phyloP scores from a whole-genome alignment of 805 yeast species.

The Suhomyces vadensis region DNA sequence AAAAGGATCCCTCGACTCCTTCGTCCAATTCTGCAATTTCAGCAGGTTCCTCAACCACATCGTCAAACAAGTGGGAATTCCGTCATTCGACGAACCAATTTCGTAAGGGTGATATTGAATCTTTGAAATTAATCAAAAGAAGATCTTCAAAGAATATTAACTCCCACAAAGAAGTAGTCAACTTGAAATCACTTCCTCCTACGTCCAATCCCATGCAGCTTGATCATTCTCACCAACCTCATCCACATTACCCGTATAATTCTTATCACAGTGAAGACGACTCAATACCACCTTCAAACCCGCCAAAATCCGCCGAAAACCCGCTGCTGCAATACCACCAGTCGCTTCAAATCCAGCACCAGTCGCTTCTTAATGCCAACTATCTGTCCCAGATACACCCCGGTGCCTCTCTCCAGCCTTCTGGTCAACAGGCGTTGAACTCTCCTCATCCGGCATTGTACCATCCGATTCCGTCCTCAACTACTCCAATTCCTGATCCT shows the following conservation, averaged over 20 bases:
- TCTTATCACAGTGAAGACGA: constrained; percentile 7
- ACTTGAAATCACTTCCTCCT: constrained; percentile 33
- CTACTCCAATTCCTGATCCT: constrained; percentile 7
- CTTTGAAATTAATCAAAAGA: constrained; percentile 74
- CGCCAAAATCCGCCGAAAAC: constrained; percentile 4
- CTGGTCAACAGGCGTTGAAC: neutral
- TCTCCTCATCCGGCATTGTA: neutral
- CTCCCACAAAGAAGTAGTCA: constrained; percentile 41
- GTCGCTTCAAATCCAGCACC: constrained; percentile 13
- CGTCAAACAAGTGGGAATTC: constrained; percentile 71
- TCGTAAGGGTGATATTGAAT: constrained; percentile 76
- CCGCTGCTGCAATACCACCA: constrained; percentile 17
- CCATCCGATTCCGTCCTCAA: constrained; percentile 2
- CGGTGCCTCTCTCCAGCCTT: neutral
- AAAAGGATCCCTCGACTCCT: constrained; percentile 9
- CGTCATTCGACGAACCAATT: constrained; percentile 79
- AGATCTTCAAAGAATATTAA: constrained; percentile 52
- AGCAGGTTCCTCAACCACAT: constrained; percentile 23
- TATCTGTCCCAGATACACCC: constrained; percentile 5
- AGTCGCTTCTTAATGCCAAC: constrained; percentile 1
- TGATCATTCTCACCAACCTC: constrained; percentile 5
- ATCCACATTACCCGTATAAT: neutral
- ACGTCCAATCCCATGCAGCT: constrained; percentile 18
- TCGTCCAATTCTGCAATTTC: constrained; percentile 8
- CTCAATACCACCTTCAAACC: neutral